These are phyloP conservation scores for Aspergillus bridgeri DNA, from an alignment of 495 filamentous ascomycete genomes.

Conservation along the genomic window DNA sequence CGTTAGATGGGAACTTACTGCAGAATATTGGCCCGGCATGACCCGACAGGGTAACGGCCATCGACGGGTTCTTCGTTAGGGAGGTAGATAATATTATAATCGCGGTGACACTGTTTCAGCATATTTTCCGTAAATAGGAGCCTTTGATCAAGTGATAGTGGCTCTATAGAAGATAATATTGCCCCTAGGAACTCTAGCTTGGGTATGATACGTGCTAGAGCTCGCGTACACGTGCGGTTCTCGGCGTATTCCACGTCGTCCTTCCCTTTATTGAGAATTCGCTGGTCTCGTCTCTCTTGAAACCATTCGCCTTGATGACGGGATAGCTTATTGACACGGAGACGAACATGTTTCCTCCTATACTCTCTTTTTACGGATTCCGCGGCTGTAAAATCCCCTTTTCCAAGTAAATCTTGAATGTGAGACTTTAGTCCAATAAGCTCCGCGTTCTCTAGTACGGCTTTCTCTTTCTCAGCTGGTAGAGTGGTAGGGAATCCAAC, in stretches of 20 bases:
- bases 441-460: slow-evolving; percentile 14
- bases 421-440: slow-evolving; percentile 9
- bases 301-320: slow-evolving; percentile 17
- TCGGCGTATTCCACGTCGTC: slow-evolving; percentile 5
- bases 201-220: slow-evolving; percentile 16
- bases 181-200: slow-evolving; percentile 15
- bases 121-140: slow-evolving; percentile 22
- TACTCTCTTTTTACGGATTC: slow-evolving; percentile 14
- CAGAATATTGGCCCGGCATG: slow-evolving; percentile 11
- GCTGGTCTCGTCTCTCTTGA: slow-evolving; percentile 16
- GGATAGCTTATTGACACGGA: slow-evolving; percentile 14
- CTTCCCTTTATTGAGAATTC: slow-evolving; percentile 15
- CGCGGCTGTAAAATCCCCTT: not conserved
- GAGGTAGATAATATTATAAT: slow-evolving; percentile 23
- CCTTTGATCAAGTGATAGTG: slow-evolving; percentile 20
- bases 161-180: slow-evolving; percentile 17
- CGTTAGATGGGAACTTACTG: slow-evolving; percentile 4
- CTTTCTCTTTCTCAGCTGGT: slow-evolving; percentile 18
- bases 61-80: slow-evolving; percentile 17
- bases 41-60: slow-evolving; percentile 15
- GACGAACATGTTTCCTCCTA: slow-evolving; percentile 12
- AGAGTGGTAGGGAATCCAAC: slow-evolving; percentile 14
- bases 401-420: slow-evolving; percentile 7
- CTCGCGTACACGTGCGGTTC: slow-evolving; percentile 13
- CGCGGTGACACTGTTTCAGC: slow-evolving; percentile 14